A percentile compares a stretch with the other conserved stretches of the same genome.
phyloP scores from a whole-genome alignment of 345 rosid genomes.

The Citrus trifoliata region DNA sequence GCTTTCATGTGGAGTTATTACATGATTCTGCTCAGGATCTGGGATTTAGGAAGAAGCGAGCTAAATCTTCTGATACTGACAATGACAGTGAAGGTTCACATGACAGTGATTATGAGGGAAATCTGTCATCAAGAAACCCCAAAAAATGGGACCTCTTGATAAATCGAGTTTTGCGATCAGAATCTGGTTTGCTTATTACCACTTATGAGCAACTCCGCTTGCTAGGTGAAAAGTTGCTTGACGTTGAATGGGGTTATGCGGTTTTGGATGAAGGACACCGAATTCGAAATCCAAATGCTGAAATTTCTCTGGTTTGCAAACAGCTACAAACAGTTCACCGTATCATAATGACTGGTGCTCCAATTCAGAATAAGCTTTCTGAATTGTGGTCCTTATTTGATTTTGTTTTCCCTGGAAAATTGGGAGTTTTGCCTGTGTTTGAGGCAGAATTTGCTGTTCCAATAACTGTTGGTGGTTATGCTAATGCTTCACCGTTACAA shows the following conservation, averaged over 20 bases:
- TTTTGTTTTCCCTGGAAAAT: conserved; percentile 97
- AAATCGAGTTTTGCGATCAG: conserved; percentile 68
- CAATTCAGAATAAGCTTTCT: conserved; percentile 87
- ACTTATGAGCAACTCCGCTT: conserved; percentile 95
- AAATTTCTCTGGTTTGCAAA: conserved; percentile 85
- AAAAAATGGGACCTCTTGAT: conserved; percentile 87
- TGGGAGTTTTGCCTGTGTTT: conserved; percentile 94
- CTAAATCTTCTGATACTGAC: conserved; percentile 57
- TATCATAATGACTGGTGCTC: conserved; percentile 96
- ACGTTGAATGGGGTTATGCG: conserved; percentile 94
- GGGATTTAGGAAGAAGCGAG: conserved; percentile 37
- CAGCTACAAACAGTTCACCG: conserved; percentile 96
- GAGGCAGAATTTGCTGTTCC: conserved; percentile 98
- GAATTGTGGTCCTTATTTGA: conserved; percentile 98
- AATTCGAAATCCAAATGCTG: conserved; percentile 95
- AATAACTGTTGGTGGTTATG: conserved; percentile 94
- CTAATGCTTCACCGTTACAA: conserved; percentile 97
- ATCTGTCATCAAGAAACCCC: conserved; percentile 34
- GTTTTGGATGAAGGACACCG: conserved; percentile 96
- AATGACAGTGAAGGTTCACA: conserved; percentile 64
- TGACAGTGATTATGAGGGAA: conserved; percentile 59
- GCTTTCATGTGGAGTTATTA: conserved; percentile 73
- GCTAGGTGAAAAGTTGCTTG: conserved; percentile 76
- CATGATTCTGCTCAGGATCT: conserved; percentile 91
- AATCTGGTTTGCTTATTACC: conserved; percentile 82